Base-by-base conservation (phyloP, 2,329 filamentous ascomycete species). In the Claviceps sp. region DNA sequence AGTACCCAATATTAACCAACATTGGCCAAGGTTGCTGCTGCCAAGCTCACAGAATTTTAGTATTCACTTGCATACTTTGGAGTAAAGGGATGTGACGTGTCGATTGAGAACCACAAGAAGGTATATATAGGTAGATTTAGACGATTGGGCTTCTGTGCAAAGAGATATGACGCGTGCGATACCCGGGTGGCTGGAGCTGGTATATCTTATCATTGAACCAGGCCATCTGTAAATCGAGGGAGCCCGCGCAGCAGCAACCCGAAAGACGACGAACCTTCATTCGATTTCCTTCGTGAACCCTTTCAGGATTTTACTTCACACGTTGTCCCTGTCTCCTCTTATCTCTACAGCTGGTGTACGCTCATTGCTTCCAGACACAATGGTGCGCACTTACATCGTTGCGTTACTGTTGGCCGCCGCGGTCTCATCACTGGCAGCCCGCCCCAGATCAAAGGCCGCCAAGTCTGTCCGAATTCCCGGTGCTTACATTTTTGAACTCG, bases 401-500 rank as follows among this genome's bases (percentile, higher is more conserved):
- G 37, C 52, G 46, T 52, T 55, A 49, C 52, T 57, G 9, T 26
- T 54, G 11, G 58, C 57, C 16, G 52, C 54, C 9, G 54, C 54
- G 18, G 51, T 53, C 34, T 55, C 55, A 11, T 46, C 53, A 40
- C 42, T 56, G 20, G 53, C 54, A 11, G 48, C 26, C 26, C 8
- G 26, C 26, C 8, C 8, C 8, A 9, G 7, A 30, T 30, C 26
- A 30, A 30, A 30, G 26, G 26, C 3, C 8, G 48, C 30, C 40
- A 48, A 22, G 18, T 42, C 38, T 1, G 4, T 52, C 41, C 51
- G 60, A 14, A 55, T 61, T 20, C 56, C 54, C 2, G 57, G 59
- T 22, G 59, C 55, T 14, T 61, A 52, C 41, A 59, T 59, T n/a
- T 52, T 57, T 36, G 57, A 62, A 62, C 45, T 58, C 4, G 38